Conservation (phyloP, 352 stramenopile genomes). For the Pilasporangium apinafurcum region DNA sequence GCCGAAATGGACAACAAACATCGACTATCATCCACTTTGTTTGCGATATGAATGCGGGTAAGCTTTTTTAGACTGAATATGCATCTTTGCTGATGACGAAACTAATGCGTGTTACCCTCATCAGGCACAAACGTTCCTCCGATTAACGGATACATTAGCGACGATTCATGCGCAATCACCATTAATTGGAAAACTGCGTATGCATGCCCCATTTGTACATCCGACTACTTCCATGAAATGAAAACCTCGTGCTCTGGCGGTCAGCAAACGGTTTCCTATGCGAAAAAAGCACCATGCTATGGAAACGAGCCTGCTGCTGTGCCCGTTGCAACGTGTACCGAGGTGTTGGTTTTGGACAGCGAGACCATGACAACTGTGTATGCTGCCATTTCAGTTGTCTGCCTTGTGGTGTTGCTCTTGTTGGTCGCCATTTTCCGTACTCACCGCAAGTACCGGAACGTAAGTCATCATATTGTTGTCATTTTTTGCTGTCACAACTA, state of each 20-base stretch:
- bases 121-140: slow-evolving; percentile 41
- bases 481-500: neutral
- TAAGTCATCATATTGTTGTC: slow-evolving; percentile 1
- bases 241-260: slow-evolving; percentile 52
- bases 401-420: slow-evolving; percentile 58
- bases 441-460: slow-evolving; percentile 73
- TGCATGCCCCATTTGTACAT: slow-evolving; percentile 59
- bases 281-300: slow-evolving; percentile 49
- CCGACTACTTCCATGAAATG: slow-evolving; percentile 55
- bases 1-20: slow-evolving; percentile 32
- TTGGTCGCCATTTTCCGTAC: slow-evolving; percentile 60
- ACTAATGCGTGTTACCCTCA: neutral
- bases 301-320: slow-evolving; percentile 35
- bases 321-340: slow-evolving; percentile 53
- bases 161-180: slow-evolving; percentile 44
- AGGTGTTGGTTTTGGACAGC: slow-evolving; percentile 66
- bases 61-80: too few species aligned
- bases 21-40: slow-evolving; percentile 62
- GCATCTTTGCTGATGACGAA: neutral
- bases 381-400: slow-evolving; percentile 48
- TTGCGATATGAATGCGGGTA: slow-evolving; percentile 61
- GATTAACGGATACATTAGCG: slow-evolving; percentile 18
- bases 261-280: slow-evolving; percentile 55
- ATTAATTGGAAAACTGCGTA: slow-evolving; percentile 67
- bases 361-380: slow-evolving; percentile 73